Base-by-base conservation (phyloP, 1,284 basidiomycete genomes). In the Lentinula novae-zelandiae region DNA sequence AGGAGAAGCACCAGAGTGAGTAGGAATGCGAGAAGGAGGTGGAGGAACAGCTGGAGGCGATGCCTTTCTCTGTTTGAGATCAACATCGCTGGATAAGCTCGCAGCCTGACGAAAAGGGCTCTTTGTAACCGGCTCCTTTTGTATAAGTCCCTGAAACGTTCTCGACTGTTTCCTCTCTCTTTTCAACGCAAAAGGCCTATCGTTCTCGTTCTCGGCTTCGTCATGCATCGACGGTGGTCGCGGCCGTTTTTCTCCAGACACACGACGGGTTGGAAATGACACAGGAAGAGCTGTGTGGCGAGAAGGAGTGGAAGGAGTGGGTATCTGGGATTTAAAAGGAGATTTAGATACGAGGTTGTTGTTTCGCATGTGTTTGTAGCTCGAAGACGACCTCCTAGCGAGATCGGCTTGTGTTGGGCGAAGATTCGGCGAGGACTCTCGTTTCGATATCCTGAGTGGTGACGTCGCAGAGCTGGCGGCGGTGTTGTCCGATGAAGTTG, bases 271-370 rank as follows among this genome's bases (percentile, higher is more conserved):
- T 8, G 80, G 75, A 31, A 72, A 67, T 17, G 77, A 72, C 59
- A 76, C 71, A 22, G 69, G 66, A 46, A 74, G 65, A 22, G 71
- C 63, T 22, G 64, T 60, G 38, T 64, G 67, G 8, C 66, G 44
- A n/a, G 75, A 74, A 2, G 80, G 77, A 42, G 75, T 73, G 0
- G 80, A 74, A 48, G 83, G 76, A 13, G 77, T 73, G 40, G 82
- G 78, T 33, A 82, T 75, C 61, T 84, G 82, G 1, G 81, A 82
- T 68, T 92, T 93, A 80, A 98, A 98, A 7, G 92, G 92, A 9
- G 92, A 95, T 67, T 94, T 94, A 52, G 89, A 87, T 22, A 96
- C 94, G 58, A 95, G 86, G 67, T 90, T 87, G 73, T 90, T 93
- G 64, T 79, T 88, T 64, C 84, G 83, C 65, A 95, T 82, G 73